Evolutionary conservation across 495 filamentous ascomycete genomes (phyloP), one percentile per base, ranked within the genome.

Genomic region (Hypoxylon subgilvum): DNA sequence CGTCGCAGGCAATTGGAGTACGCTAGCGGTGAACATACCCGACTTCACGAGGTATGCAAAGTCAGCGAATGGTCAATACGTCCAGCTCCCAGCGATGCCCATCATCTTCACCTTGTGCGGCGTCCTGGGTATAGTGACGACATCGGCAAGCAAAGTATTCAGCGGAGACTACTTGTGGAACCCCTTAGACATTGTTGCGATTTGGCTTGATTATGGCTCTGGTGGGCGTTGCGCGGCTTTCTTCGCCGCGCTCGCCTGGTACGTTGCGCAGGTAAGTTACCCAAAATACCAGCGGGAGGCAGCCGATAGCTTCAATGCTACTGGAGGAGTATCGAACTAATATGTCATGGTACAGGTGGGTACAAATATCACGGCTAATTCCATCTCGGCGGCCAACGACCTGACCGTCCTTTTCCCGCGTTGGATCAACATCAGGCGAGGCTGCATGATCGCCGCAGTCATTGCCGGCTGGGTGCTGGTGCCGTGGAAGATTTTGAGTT

Each of bases 401-500:
- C 66, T 87, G 22, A 79, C 79, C 0, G 79, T 80, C 9, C 73
- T 85, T 25, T 82, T 79, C 61, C 84, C 84, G 8, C 72, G 72
- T 23, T 86, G 82, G 67, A 72, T 86, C 42, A 83, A 86, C 66
- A 85, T 85, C 46, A 67, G 70, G 14, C 75, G 84, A 12, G 84
- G 82, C 12, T 79, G 76, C 31, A 63, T 85, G 18, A 71, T 85
- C 52, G 77, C 78, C 18, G 78, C 80, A 3, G 61, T 84, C 34
- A 62, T 84, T 38, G 75, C 71, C 6, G 74, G 76, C 45, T 84
- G 82, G 82, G 81, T 75, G 16, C 71, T 84, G 4, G 81, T 83
- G 0, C 84, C 83, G 2, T 88, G 84, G 84, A 86, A 84, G 63
- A 86, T 87, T 39, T 66, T 87, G 18, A 78, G 72, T 34, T 82